A percentile compares a stretch with the other conserved stretches of the same genome.
Conservation (phyloP, 2,329 filamentous ascomycete species). For the Fonsecaea erecta region DNA sequence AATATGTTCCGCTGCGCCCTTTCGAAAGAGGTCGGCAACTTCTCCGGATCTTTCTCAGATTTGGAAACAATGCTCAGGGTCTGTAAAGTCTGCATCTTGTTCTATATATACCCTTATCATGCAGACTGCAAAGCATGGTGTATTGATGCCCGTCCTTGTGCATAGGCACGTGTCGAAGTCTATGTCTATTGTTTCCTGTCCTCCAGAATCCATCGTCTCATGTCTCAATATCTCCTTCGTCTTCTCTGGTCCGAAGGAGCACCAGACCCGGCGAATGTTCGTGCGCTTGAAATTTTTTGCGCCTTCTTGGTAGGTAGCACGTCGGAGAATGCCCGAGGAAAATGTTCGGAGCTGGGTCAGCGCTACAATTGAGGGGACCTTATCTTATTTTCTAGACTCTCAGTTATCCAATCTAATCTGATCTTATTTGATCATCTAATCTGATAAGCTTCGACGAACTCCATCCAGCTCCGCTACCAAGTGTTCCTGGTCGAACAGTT, state of each 20-base stretch:
- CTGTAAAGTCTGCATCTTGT: not conserved
- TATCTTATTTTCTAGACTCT: not conserved
- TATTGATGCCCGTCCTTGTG: not conserved
- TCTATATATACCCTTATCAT: slow-evolving; percentile 5
- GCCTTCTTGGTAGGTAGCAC: not conserved
- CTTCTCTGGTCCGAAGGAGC: not conserved
- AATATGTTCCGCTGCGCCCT: not conserved
- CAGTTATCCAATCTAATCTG: not conserved
- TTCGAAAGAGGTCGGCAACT: not conserved
- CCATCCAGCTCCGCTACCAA: not conserved
- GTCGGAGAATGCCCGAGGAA: not conserved
- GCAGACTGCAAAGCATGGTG: not conserved
- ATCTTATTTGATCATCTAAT: not conserved
- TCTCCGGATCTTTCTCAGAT: not conserved
- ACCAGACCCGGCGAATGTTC: not conserved
- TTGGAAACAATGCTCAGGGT: not conserved
- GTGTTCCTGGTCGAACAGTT: not conserved
- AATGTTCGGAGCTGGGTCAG: slow-evolving; percentile 2
- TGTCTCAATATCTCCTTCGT: not conserved
- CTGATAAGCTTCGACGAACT: not conserved
- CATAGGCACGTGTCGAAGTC: not conserved
- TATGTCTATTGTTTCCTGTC: not conserved
- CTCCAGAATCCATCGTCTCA: not conserved
- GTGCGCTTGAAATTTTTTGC: not conserved
- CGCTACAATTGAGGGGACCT: slow-evolving; percentile 1